These are phyloP conservation scores for Calocybe indica DNA, from an alignment of 768 basidiomycete species.

Conservation along the genomic window DNA sequence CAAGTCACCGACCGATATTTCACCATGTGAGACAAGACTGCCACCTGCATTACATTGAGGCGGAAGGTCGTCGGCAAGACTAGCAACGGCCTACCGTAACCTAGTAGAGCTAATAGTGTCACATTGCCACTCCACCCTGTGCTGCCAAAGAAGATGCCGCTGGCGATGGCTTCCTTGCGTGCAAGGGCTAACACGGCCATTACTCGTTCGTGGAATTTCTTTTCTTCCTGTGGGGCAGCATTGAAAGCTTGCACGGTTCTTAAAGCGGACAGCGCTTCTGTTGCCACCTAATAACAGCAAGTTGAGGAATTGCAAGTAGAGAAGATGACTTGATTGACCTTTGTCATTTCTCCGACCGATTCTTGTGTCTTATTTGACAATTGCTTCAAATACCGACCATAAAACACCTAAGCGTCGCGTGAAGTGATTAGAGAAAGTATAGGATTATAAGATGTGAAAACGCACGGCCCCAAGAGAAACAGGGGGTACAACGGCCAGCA, in stretches of 20 bases:
- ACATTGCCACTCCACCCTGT: constrained; percentile 93
- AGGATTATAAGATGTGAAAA: constrained; percentile 5
- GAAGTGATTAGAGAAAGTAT: constrained; percentile 1
- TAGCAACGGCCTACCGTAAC: constrained; percentile 61
- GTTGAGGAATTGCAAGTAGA: background rate
- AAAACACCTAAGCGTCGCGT: constrained; percentile 62
- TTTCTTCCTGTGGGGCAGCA: constrained; percentile 69
- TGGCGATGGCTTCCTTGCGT: constrained; percentile 83
- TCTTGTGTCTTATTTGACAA: constrained; percentile 91
- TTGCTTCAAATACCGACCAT: constrained; percentile 90
- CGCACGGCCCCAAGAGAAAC: constrained; percentile 78
- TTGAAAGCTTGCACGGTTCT: constrained; percentile 92
- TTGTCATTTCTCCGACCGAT: constrained; percentile 94
- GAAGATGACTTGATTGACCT: constrained; percentile 28
- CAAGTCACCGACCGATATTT: constrained; percentile 88
- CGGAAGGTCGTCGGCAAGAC: background rate
- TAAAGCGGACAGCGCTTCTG: constrained; percentile 83
- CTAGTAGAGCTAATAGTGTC: constrained; percentile 80
- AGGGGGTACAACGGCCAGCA: constrained; percentile 90
- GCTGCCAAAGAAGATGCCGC: constrained; percentile 88
- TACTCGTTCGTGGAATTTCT: constrained; percentile 66
- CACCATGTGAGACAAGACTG: constrained; percentile 80
- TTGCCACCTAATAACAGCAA: constrained; percentile 52
- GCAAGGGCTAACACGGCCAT: constrained; percentile 66
- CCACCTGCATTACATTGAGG: constrained; percentile 51